phyloP scores from a whole-genome alignment of 129 eudicot genomes.

The Rutidosis leptorrhynchoides region DNA sequence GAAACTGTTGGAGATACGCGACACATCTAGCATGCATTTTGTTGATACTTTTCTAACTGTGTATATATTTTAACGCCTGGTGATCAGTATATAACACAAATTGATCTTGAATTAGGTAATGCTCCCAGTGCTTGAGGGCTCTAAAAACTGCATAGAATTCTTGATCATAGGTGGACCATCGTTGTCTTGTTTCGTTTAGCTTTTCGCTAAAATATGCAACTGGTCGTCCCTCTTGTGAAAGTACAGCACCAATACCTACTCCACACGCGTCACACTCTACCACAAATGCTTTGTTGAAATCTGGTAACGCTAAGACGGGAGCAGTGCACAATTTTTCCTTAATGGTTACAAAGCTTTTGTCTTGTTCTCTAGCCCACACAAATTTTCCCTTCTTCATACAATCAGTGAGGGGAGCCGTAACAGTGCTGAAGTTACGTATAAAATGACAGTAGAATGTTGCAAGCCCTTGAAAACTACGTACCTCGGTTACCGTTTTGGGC shows the following conservation, averaged over 20 bases:
- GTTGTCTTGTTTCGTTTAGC: neutral
- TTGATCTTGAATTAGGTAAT: neutral
- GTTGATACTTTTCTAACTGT: too few species aligned
- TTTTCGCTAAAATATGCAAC: conserved; percentile 17
- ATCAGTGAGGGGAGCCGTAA: conserved; percentile 9
- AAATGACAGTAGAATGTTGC: conserved; percentile 10
- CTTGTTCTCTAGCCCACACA: neutral
- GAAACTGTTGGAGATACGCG: too few species aligned
- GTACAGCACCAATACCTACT: conserved; percentile 6
- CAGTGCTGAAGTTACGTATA: conserved; percentile 13
- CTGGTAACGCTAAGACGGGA: neutral
- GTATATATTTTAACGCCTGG: neutral
- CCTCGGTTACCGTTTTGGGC: neutral
- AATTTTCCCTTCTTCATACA: neutral
- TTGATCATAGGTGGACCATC: conserved; percentile 4
- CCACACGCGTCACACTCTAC: conserved; percentile 16
- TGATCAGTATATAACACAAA: conserved; percentile 3
- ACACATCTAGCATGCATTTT: too few species aligned
- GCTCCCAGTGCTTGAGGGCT: conserved; percentile 9
- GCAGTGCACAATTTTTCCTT: neutral
- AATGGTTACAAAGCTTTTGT: neutral
- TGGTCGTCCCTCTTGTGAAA: neutral
- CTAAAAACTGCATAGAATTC: conserved; percentile 10
- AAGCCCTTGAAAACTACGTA: conserved; percentile 22
- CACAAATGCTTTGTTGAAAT: conserved; percentile 1